These are phyloP conservation scores for Eutypella sp. DNA, from an alignment of 2,329 filamentous ascomycete genomes.

Conservation along the genomic window DNA sequence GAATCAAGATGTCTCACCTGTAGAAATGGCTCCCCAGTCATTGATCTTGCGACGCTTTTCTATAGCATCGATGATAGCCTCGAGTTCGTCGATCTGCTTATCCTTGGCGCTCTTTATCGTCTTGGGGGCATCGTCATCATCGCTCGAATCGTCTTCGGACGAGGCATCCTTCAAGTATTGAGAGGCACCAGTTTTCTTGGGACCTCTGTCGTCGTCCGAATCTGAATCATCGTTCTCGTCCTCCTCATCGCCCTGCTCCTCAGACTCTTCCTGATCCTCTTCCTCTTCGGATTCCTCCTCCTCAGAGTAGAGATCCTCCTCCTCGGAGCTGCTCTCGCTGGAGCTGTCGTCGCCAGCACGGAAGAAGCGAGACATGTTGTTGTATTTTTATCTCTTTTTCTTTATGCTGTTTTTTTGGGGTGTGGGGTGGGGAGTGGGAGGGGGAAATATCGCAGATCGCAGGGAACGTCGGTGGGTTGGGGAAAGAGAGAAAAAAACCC, in stretches of 20 bases:
- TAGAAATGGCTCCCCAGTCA: constrained; percentile 91
- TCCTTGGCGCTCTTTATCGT: constrained; percentile 97
- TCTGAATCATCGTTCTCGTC: no score
- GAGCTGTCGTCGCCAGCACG: constrained; percentile 89
- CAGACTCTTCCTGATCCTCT: constrained; percentile 48
- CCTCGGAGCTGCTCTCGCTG: constrained; percentile 90
- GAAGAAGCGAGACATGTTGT: constrained; percentile 93
- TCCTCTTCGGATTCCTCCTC: constrained; percentile 60
- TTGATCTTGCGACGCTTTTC: constrained; percentile 97
- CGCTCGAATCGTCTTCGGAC: constrained; percentile 78
- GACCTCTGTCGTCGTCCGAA: no score
- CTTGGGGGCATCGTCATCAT: constrained; percentile 80
- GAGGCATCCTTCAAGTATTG: constrained; percentile 77
- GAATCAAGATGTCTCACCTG: constrained; percentile 53
- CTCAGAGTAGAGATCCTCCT: constrained; percentile 88
- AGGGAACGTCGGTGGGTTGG: no score
- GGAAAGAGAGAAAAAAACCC: no score
- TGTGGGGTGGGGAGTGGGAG: neutral
- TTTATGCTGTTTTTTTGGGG: neutral
- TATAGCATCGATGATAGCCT: constrained; percentile 82
- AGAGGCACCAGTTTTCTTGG: constrained; percentile 66
- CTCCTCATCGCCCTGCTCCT: constrained; percentile 57
- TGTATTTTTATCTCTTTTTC: constrained; percentile 7
- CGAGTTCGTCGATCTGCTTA: constrained; percentile 91
- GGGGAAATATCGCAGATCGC: neutral